phyloP scores from a whole-genome alignment of 2,329 filamentous ascomycete species.

The Diaporthe ilicicola region DNA sequence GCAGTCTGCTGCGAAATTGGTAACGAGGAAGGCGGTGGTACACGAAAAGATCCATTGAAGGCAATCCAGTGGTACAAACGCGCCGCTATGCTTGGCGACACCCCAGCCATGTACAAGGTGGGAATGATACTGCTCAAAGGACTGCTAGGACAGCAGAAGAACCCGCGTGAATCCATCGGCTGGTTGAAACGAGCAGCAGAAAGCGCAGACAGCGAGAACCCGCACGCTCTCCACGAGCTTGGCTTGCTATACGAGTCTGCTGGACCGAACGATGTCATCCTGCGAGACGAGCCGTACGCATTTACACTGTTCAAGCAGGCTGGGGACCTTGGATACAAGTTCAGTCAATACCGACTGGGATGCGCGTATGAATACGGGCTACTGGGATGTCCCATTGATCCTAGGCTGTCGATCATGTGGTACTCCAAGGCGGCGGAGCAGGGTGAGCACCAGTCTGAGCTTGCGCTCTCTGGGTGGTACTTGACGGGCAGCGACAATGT shows the following conservation, averaged over 20 bases:
- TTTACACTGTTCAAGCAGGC: slow-evolving; percentile 85
- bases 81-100: slow-evolving; percentile 87
- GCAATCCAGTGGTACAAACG: slow-evolving; percentile 99
- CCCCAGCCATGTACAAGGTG: slow-evolving; percentile 97
- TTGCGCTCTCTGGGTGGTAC: slow-evolving; percentile 91
- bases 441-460: slow-evolving; percentile 91
- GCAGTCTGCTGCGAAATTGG: slow-evolving; percentile 98
- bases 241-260: slow-evolving; percentile 72
- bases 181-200: slow-evolving; percentile 96
- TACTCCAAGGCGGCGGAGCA: slow-evolving; percentile 91
- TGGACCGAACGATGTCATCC: slow-evolving; percentile 73
- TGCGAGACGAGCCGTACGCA: slow-evolving; percentile 84
- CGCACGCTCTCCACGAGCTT: slow-evolving; percentile 93
- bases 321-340: slow-evolving; percentile 91
- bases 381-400: slow-evolving; percentile 83
- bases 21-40: slow-evolving; percentile 92
- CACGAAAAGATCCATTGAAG: slow-evolving; percentile 88
- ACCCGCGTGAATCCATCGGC: slow-evolving; percentile 83
- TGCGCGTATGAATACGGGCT: slow-evolving; percentile 90
- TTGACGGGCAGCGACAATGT: slow-evolving; percentile 90
- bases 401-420: slow-evolving; percentile 88
- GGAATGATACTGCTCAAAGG: slow-evolving; percentile 96
- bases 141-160: slow-evolving; percentile 84
- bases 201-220: slow-evolving; percentile 86
- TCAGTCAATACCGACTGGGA: slow-evolving; percentile 89